Evolutionary conservation across 2,329 filamentous ascomycete genomes (phyloP), one percentile per base, ranked within the genome.

Genomic region (Sporothrix globosa): DNA sequence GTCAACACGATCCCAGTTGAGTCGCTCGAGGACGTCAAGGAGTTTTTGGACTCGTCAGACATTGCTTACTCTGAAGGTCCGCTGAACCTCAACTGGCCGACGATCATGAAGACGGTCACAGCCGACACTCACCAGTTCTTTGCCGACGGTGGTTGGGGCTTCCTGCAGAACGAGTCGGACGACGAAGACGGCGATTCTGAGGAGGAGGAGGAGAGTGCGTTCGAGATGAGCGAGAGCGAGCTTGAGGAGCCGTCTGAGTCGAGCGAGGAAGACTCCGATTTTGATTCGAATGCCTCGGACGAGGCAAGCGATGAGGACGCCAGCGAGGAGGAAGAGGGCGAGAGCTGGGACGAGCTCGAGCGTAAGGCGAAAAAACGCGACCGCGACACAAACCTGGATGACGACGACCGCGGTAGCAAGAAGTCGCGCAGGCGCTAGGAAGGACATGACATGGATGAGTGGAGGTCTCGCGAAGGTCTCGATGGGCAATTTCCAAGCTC

Each of bases 1-100:
- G 91, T 99, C 84, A 99, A 99, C 82, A 99, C 96, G 7, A 98
- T 99, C 73, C 96, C 96, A 0, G 93, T 99, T 30, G 96, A 99
- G 78, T 92, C 91, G 2, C 86, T 99, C 3, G 96, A 99, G 75
- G 90, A 92, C 69, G 95, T 99, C 75, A 98, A 98, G 81, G 96
- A 99, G 78, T 99, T 96, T 90, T 87, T 99, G 11, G 95, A 99
- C 80, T 94, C 91, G 1, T 94, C 96, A 63, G 95, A 99, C 77
- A 97, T 99, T 77, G 90, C 96, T 21, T 98, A 90, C 83, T 92
- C 89, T 14, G 96, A 99, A 81, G 96, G 96, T 70, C 96, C 95
- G 1, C 88, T 99, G 75, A 99, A 99, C 83, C 86, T 99, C 70
- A 98, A 98, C 85, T 99, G 96, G 96, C 91, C 92, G 13, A 97